phyloP scores from a whole-genome alignment of 2,329 filamentous ascomycete species.

The Ophiostoma piceae region DNA sequence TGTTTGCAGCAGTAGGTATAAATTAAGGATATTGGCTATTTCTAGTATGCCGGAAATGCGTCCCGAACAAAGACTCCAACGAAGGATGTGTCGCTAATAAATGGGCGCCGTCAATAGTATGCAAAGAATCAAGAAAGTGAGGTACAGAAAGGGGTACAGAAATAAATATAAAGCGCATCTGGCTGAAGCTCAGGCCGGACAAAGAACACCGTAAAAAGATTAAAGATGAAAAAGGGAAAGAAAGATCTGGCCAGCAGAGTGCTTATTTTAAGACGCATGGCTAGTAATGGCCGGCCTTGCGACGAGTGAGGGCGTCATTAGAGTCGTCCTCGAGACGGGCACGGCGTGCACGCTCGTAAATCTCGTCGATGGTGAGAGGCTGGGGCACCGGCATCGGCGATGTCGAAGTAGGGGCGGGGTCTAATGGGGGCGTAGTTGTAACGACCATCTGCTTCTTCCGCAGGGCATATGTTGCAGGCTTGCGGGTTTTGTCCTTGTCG shows the following conservation, averaged over 20 bases:
- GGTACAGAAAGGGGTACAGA: background rate
- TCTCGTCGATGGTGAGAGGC: constrained; percentile 44
- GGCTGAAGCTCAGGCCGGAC: background rate
- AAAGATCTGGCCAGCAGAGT: background rate
- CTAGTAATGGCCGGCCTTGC: constrained; percentile 39
- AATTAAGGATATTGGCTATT: background rate
- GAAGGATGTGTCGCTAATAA: background rate
- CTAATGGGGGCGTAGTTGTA: background rate
- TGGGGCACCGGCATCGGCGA: background rate
- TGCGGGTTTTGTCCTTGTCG: constrained; percentile 8
- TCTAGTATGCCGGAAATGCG: background rate
- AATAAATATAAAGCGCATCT: background rate
- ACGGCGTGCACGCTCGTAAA: constrained; percentile 41
- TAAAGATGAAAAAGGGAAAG: background rate
- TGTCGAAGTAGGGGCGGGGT: background rate
- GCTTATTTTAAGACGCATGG: background rate
- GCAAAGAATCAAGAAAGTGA: background rate
- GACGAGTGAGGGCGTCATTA: constrained; percentile 42
- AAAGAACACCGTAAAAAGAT: background rate
- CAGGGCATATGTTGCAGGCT: background rate
- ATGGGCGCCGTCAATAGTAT: constrained; percentile 6
- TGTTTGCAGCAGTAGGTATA: background rate
- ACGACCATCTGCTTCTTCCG: constrained; percentile 4
- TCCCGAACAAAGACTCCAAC: background rate
- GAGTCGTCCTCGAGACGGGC: constrained; percentile 39